Conservation (phyloP, 768 basidiomycete genomes). For the Cyclocybe aegerita region DNA sequence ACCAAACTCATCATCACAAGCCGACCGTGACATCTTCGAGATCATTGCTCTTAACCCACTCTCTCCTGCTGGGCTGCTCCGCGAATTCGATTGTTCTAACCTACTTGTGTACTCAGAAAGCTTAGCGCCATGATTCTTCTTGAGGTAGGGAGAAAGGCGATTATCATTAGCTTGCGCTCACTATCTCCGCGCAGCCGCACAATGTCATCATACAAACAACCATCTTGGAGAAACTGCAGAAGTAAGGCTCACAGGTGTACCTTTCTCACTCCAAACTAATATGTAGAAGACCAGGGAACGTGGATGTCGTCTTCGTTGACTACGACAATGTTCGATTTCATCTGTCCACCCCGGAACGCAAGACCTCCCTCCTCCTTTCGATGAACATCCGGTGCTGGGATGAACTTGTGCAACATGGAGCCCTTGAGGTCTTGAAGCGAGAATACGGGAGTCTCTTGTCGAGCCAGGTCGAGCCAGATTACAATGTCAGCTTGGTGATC, state of each 20-base stretch:
- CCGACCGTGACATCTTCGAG: no score
- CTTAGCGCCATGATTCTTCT: conserved; percentile 70
- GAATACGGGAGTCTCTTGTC: conserved; percentile 80
- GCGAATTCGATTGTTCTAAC: background rate
- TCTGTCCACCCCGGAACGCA: conserved; percentile 83
- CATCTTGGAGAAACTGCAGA: conserved; percentile 79
- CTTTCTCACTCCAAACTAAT: conserved; percentile 9
- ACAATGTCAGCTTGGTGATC: conserved; percentile 83
- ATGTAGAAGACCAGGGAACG: conserved; percentile 69
- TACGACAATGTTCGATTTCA: conserved; percentile 97
- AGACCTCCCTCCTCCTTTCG: conserved; percentile 80
- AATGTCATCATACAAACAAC: conserved; percentile 93
- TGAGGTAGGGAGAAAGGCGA: conserved; percentile 51
- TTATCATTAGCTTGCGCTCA: background rate
- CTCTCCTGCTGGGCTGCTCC: no score
- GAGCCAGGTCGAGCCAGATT: conserved; percentile 77
- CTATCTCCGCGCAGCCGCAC: conserved; percentile 57
- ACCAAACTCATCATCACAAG: no score
- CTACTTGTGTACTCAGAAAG: background rate
- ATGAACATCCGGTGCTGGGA: conserved; percentile 99
- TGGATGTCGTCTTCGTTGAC: conserved; percentile 97
- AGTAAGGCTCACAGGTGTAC: conserved; percentile 45
- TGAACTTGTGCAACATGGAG: conserved; percentile 87
- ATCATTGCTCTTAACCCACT: no score
- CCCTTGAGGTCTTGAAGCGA: conserved; percentile 69